Evolutionary conservation across 2,329 filamentous ascomycete species (phyloP).

Genomic region (Tolypocladium nubicola): DNA sequence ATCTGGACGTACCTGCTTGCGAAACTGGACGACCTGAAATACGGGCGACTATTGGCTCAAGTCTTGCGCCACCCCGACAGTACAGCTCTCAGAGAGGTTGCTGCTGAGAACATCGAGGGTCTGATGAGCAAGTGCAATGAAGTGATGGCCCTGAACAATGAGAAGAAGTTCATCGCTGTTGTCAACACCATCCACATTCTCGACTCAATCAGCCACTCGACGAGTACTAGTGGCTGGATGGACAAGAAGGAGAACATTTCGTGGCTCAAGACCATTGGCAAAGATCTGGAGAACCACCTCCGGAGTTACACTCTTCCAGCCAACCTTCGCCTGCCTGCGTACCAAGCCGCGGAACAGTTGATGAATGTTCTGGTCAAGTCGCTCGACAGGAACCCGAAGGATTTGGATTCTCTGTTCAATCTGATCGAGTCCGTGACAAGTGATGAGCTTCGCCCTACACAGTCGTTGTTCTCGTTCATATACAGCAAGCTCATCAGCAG

Average conservation of each 20-base stretch:
- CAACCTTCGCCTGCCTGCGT: constrained; percentile 68
- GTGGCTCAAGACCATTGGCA: constrained; percentile 58
- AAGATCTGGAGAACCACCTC: constrained; percentile 67
- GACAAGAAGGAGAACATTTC: constrained; percentile 49
- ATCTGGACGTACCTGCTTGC: constrained; percentile 72
- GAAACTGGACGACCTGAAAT: constrained; percentile 73
- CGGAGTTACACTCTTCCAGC: constrained; percentile 59
- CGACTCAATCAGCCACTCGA: constrained; percentile 62
- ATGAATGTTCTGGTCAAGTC: constrained; percentile 79
- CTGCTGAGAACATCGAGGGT: constrained; percentile 61
- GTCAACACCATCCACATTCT: constrained; percentile 85
- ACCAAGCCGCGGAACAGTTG: constrained; percentile 81
- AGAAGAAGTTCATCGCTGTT: constrained; percentile 56
- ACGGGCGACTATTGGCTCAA: constrained; percentile 86
- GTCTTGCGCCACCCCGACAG: constrained; percentile 69
- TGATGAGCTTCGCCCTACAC: constrained; percentile 69
- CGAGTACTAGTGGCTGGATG: constrained; percentile 60
- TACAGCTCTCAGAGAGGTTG: constrained; percentile 60
- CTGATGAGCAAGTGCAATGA: constrained; percentile 61
- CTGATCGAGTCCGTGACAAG: constrained; percentile 76
- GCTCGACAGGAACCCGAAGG: constrained; percentile 60
- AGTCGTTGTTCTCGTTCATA: constrained; percentile 70
- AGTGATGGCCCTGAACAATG: constrained; percentile 52
- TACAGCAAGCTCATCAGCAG: constrained; percentile 77
- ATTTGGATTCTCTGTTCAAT: constrained; percentile 75